A percentile compares a stretch with the other conserved stretches of the same genome.
These are phyloP conservation scores for Xylogone sp. DNA, from an alignment of 2,329 filamentous ascomycete species.

Conservation along the genomic window DNA sequence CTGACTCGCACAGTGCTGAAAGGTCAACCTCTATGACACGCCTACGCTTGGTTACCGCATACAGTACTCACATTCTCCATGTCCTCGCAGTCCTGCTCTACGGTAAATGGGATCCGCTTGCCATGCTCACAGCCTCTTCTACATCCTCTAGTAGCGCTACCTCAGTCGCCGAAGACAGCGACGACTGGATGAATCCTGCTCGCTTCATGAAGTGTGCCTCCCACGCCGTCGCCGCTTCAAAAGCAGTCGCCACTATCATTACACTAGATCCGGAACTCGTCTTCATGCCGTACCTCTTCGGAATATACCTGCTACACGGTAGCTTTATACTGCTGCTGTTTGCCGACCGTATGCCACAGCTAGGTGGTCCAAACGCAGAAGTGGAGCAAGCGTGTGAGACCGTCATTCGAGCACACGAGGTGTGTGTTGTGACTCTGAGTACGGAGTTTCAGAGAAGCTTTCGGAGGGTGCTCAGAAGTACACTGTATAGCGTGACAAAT, in stretches of 20 bases:
- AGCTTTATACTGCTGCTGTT: conserved; percentile 46
- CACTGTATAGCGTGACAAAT: neutral
- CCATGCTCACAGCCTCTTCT: conserved; percentile 30
- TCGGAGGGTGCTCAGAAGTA: neutral
- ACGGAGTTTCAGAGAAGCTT: conserved; percentile 44
- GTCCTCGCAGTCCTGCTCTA: conserved; percentile 44
- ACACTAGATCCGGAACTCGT: conserved; percentile 43
- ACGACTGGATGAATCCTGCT: conserved; percentile 43
- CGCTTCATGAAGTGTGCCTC: conserved; percentile 42
- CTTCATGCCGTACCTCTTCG: conserved; percentile 50
- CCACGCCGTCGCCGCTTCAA: conserved; percentile 42
- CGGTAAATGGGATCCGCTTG: conserved; percentile 46
- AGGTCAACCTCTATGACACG: conserved; percentile 16
- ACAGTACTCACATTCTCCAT: conserved; percentile 43
- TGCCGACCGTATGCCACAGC: conserved; percentile 43
- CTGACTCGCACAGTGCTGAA: neutral
- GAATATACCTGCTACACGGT: conserved; percentile 47
- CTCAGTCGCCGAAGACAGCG: conserved; percentile 33
- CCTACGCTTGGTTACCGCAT: conserved; percentile 37
- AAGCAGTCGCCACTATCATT: conserved; percentile 43
- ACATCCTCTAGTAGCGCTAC: neutral
- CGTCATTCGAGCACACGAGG: conserved; percentile 46
- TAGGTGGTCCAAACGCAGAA: conserved; percentile 24
- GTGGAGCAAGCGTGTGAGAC: conserved; percentile 39
- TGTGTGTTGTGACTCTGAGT: conserved; percentile 44